phyloP scores from a whole-genome alignment of 371 early-diverging fungal species.

The Mortierella sp. region DNA sequence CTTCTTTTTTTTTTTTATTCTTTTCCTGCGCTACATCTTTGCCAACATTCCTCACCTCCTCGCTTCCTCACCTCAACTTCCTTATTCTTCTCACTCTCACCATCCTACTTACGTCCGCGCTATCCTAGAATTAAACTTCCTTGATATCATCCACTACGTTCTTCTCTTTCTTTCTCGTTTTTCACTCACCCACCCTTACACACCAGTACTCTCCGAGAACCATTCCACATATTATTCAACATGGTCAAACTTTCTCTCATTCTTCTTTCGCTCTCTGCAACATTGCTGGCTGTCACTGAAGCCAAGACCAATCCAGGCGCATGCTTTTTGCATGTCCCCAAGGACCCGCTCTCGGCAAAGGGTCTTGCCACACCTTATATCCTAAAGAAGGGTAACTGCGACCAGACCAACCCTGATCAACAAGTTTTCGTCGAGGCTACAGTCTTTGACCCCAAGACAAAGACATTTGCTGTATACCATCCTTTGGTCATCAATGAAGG shows the following conservation, averaged over 20 bases:
- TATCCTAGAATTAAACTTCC: too few relatives aligned
- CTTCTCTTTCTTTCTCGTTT: too few relatives aligned
- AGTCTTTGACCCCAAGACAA: constrained; percentile 28
- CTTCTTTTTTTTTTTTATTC: too few relatives aligned
- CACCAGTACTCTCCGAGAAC: too few relatives aligned
- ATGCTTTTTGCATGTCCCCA: constrained; percentile 35
- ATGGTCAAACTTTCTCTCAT: constrained; percentile 20
- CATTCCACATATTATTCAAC: too few relatives aligned
- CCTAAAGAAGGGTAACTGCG: constrained; percentile 48
- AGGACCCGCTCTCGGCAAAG: constrained; percentile 25
- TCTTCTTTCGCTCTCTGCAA: constrained; percentile 26
- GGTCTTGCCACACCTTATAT: constrained; percentile 37
- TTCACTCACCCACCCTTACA: too few relatives aligned
- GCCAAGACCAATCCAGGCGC: constrained; percentile 21
- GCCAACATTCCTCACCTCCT: too few relatives aligned
- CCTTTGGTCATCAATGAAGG: constrained; percentile 45
- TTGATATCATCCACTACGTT: too few relatives aligned
- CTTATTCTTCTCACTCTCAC: too few relatives aligned
- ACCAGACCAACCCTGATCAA: constrained; percentile 30
- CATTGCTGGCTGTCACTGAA: constrained; percentile 15
- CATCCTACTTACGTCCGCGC: too few relatives aligned
- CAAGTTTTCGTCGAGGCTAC: constrained; percentile 46
- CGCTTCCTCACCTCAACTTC: too few relatives aligned
- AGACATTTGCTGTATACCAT: constrained; percentile 36
- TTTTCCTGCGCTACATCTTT: too few relatives aligned